A percentile compares a stretch with the other conserved stretches of the same genome.
These are phyloP conservation scores for Citrus unshiu DNA, from an alignment of 345 rosid species.

Conservation along the genomic window DNA sequence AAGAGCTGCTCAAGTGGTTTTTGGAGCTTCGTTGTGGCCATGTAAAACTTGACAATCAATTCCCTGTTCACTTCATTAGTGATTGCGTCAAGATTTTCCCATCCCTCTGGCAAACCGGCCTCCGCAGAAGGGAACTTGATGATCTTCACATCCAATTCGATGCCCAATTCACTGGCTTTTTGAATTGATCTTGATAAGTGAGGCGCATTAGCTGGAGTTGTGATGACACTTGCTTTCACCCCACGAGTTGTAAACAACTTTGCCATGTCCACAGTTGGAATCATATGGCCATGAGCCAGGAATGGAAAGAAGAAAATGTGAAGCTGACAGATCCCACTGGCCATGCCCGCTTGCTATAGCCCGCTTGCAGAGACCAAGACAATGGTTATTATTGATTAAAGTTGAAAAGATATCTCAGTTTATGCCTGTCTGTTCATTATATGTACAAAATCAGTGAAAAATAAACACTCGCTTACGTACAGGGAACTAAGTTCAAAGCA, in stretches of 20 bases:
- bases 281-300: constrained; percentile 61
- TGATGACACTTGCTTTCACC: constrained; percentile 40
- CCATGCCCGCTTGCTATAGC: constrained; percentile 21
- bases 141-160: constrained; percentile 24
- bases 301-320: constrained; percentile 43
- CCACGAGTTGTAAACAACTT: constrained; percentile 42
- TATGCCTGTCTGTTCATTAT: no score
- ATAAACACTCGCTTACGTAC: no score
- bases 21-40: constrained; percentile 31
- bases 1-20: constrained; percentile 42
- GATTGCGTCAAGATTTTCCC: constrained; percentile 36
- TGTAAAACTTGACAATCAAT: constrained; percentile 20
- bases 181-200: constrained; percentile 27
- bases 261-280: constrained; percentile 53
- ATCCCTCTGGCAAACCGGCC: constrained; percentile 45
- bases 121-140: constrained; percentile 40
- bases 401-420: no score
- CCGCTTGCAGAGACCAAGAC: no score
- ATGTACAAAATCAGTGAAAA: no score
- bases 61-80: not conserved
- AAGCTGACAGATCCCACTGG: constrained; percentile 16
- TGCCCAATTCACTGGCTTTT: constrained; percentile 18
- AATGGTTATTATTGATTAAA: no score
- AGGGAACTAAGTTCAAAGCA: no score
- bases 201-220: constrained; percentile 40